Percentiles rank a stretch among this genome's conserved stretches.
Conservation (phyloP, 176 grass and related monocot species). For the Raddia guianensis region DNA sequence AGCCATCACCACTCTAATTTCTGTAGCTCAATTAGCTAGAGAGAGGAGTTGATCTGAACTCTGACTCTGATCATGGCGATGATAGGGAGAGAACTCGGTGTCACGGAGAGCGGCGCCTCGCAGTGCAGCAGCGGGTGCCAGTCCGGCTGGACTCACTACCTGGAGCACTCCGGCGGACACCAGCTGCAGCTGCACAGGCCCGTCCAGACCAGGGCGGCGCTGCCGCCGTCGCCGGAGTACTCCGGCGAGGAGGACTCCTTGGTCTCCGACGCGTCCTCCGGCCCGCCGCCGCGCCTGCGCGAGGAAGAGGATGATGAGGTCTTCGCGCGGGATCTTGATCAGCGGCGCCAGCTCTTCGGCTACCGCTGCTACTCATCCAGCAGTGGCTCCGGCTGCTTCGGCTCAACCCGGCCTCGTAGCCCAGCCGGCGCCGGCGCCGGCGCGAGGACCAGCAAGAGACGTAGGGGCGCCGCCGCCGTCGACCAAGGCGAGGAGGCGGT, state of each 20-base stretch:
- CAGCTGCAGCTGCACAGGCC: background rate
- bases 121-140: constrained; percentile 82
- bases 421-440: background rate
- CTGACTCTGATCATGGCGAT: background rate
- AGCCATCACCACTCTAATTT: background rate
- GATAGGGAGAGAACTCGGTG: constrained; percentile 7
- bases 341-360: background rate
- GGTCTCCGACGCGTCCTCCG: constrained; percentile 93
- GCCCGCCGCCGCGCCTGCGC: constrained; percentile 34
- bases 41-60: constrained; percentile 11
- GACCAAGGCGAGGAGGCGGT: background rate
- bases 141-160: constrained; percentile 89
- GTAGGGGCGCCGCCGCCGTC: background rate
- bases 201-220: background rate
- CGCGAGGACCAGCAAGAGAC: background rate
- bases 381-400: background rate
- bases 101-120: constrained; percentile 35
- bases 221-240: background rate
- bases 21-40: background rate
- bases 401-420: background rate
- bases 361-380: background rate
- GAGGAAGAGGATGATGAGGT: background rate
- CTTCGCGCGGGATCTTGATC: background rate
- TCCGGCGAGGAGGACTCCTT: constrained; percentile 65
- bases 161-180: constrained; percentile 53